Conservation (phyloP, 768 basidiomycete species). For the Amanita muscaria region DNA sequence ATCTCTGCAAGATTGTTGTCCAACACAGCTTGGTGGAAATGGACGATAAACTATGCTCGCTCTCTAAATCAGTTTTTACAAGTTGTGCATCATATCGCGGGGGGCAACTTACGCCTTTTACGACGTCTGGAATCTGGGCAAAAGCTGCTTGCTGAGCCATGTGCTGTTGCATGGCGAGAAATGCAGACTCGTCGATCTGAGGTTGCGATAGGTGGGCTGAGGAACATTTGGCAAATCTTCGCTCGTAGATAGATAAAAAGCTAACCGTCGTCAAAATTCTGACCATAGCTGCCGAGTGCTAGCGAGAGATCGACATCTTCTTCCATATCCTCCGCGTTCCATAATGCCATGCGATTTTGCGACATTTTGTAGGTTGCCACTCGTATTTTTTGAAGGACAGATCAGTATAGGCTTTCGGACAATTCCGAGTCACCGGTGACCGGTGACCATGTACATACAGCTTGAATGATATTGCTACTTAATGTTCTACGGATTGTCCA, state of each 20-base stretch:
- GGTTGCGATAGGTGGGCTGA: slow-evolving; percentile 44
- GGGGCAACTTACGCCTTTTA: slow-evolving; percentile 61
- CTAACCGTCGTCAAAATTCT: slow-evolving; percentile 62
- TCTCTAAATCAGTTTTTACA: background rate
- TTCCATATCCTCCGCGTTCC: slow-evolving; percentile 79
- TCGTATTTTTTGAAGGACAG: background rate
- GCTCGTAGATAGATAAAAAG: background rate
- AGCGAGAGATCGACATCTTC: slow-evolving; percentile 71
- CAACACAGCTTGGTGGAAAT: slow-evolving; percentile 88
- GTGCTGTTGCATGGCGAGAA: slow-evolving; percentile 72
- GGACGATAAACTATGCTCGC: slow-evolving; percentile 74
- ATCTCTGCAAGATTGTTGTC: slow-evolving; percentile 90
- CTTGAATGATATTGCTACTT: no score
- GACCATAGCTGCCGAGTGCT: slow-evolving; percentile 62
- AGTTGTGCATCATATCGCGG: background rate
- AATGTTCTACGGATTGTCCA: no score
- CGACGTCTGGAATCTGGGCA: slow-evolving; percentile 78
- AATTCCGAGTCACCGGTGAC: no score
- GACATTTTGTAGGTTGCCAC: slow-evolving; percentile 30
- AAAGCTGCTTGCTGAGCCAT: slow-evolving; percentile 79
- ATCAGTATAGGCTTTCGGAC: background rate
- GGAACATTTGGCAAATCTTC: slow-evolving; percentile 6
- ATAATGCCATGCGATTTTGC: slow-evolving; percentile 60
- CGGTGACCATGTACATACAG: no score
- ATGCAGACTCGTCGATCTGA: slow-evolving; percentile 61